phyloP scores from a whole-genome alignment of 192 early-diverging fungal species.

The Cladochytrium replicatum region DNA sequence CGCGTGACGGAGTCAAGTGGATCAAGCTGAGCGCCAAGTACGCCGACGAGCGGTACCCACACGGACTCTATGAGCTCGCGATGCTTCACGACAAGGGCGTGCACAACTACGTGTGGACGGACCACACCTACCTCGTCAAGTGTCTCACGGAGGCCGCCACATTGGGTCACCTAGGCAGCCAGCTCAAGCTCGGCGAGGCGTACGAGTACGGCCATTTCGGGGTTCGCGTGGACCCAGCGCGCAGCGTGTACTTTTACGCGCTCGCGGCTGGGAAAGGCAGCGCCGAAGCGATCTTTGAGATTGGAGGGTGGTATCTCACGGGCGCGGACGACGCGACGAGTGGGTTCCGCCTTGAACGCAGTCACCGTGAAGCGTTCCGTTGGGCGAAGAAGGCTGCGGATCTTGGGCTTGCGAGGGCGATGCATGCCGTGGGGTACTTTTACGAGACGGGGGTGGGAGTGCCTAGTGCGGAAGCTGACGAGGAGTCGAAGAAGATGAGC shows the following conservation, averaged over 20 bases:
- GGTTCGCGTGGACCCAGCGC: conserved; percentile 50
- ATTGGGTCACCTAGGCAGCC: conserved; percentile 60
- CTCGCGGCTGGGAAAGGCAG: conserved; percentile 64
- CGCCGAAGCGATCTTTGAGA: conserved; percentile 72
- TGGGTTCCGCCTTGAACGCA: conserved; percentile 36
- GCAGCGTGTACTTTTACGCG: conserved; percentile 68
- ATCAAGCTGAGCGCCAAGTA: conserved; percentile 68
- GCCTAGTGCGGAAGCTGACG: conserved; percentile 38
- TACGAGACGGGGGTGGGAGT: conserved; percentile 66
- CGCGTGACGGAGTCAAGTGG: conserved; percentile 73
- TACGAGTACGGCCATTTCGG: conserved; percentile 69
- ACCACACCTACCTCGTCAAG: conserved; percentile 63
- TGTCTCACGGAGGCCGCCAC: conserved; percentile 64
- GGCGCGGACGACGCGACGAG: conserved; percentile 49
- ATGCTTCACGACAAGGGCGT: conserved; percentile 69
- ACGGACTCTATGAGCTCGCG: conserved; percentile 68
- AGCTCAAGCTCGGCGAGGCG: conserved; percentile 68
- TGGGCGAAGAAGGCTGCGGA: conserved; percentile 75
- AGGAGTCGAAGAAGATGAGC: conserved; percentile 46
- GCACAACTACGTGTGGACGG: conserved; percentile 55
- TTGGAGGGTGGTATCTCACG: conserved; percentile 76
- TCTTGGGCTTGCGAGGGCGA: conserved; percentile 63
- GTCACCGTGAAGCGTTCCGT: conserved; percentile 66
- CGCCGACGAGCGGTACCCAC: conserved; percentile 55
- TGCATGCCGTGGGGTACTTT: conserved; percentile 89